phyloP scores from a whole-genome alignment of 23 red algal genomes.

The Gracilaria vermiculophylla region DNA sequence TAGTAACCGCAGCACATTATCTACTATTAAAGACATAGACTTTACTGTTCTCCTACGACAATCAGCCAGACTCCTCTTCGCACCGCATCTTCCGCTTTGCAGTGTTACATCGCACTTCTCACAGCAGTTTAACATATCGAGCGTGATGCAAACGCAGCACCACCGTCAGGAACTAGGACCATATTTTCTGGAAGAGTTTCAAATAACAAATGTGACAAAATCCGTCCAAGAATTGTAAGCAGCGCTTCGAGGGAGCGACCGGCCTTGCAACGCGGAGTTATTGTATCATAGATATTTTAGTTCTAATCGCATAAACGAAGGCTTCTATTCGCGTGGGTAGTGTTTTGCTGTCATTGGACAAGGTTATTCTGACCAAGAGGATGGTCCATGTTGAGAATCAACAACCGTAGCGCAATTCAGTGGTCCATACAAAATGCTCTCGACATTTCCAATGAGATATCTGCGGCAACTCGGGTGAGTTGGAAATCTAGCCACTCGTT shows the following conservation, averaged over 20 bases:
- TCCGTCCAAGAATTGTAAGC: not conserved
- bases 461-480: slow-evolving; percentile 29
- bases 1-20: too few relatives aligned
- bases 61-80: too few relatives aligned
- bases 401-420: not conserved
- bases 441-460: not conserved
- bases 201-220: slow-evolving; percentile 4
- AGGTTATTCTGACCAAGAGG: slow-evolving; percentile 18
- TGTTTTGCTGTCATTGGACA: not conserved
- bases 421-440: not conserved
- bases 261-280: not conserved
- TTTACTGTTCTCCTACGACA: too few relatives aligned
- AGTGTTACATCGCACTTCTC: too few relatives aligned
- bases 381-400: not conserved
- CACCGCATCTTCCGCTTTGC: too few relatives aligned
- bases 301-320: not conserved
- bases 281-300: not conserved
- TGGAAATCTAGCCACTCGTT: slow-evolving; percentile 55
- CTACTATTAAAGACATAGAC: too few relatives aligned
- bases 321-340: not conserved
- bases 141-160: slow-evolving; percentile 45
- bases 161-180: not conserved
- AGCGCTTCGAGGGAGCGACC: not conserved
- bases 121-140: too few relatives aligned
- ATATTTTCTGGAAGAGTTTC: not conserved